Conservation (phyloP, 116 monocot genomes). For the Iris pallida region DNA sequence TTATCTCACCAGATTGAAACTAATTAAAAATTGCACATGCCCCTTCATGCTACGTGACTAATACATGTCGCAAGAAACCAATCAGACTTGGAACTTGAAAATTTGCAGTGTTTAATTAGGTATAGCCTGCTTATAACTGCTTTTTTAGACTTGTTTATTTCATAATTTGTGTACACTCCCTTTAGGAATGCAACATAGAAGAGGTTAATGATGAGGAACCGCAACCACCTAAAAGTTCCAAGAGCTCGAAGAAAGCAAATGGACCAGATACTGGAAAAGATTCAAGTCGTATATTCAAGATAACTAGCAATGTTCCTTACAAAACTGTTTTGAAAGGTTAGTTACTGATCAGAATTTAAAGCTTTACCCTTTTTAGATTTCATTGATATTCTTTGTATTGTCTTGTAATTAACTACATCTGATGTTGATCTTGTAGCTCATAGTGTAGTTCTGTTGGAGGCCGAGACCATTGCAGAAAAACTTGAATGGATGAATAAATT, state of each 20-base stretch:
- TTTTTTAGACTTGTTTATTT: neutral
- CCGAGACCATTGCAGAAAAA: slow-evolving; percentile 82
- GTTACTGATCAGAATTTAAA: neutral
- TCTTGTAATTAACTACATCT: neutral
- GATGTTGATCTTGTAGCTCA: slow-evolving; percentile 58
- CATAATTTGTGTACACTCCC: neutral
- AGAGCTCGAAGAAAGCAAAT: slow-evolving; percentile 80
- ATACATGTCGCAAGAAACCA: too few relatives aligned
- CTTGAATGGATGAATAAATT: slow-evolving; percentile 79
- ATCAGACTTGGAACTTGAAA: too few relatives aligned
- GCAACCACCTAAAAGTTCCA: slow-evolving; percentile 66
- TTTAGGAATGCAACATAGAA: slow-evolving; percentile 87
- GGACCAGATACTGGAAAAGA: slow-evolving; percentile 64
- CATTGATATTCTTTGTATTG: neutral
- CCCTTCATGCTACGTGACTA: too few relatives aligned
- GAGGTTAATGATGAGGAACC: slow-evolving; percentile 74
- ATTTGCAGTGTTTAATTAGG: too few relatives aligned
- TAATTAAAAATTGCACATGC: too few relatives aligned
- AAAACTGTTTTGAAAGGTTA: slow-evolving; percentile 91
- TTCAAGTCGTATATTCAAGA: slow-evolving; percentile 68
- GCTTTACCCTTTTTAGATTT: neutral
- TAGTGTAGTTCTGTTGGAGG: slow-evolving; percentile 71
- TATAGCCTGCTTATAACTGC: neutral
- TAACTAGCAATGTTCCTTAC: slow-evolving; percentile 80
- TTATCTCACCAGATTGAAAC: too few relatives aligned